Base-by-base conservation (phyloP, 495 filamentous ascomycete genomes). In the Lepidopterella palustris region DNA sequence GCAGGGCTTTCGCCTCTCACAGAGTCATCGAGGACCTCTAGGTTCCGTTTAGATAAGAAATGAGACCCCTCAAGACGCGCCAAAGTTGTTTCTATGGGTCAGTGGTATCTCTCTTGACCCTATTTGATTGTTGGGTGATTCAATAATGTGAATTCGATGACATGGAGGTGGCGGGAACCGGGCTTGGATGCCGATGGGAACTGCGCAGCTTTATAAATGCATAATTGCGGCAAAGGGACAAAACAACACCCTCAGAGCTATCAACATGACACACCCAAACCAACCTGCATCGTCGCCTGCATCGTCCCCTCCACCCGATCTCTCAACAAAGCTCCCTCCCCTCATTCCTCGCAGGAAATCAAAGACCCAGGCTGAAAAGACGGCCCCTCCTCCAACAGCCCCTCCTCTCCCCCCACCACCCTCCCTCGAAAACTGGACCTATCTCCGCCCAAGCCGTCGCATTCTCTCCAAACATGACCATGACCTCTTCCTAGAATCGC, bases 401-500 rank as follows among this genome's bases (percentile, higher is more conserved):
- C 88, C 88, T 26, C 70, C 76, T 63, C 79, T 95, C 3, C 82
- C 90, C 27, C 73, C 84, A 21, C 86, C 86, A 21, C 88, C 87
- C 45, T 79, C 87, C 59, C 74, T 82, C 31, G 80, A 82, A 27
- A 77, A 76, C 53, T 72, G 87, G 53, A 72, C 69, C 23, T 96
- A 90, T 76, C 68, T 73, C 23, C 73, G 75, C 8, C 93, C 93
- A 26, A 77, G 71, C 15, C 80, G 92, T 50, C 83, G 90, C 6
- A 96, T 99, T 54, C 74, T 97, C 24, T 89, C 90, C 3, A 72
- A 76, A 1, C 72, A 81, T 45, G 95, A 99, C 67, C 92, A 93
- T 69, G 80, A 88, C 13, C 73, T 89, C 5, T 99, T 95, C 70
- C 79, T 89, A 8, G 72, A 82, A 11, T 97, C 92, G 0, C 80